Evolutionary conservation across 169 alveolate species (phyloP), one percentile per base, ranked within the genome.

Genomic region (Plasmodium vivax): DNA sequence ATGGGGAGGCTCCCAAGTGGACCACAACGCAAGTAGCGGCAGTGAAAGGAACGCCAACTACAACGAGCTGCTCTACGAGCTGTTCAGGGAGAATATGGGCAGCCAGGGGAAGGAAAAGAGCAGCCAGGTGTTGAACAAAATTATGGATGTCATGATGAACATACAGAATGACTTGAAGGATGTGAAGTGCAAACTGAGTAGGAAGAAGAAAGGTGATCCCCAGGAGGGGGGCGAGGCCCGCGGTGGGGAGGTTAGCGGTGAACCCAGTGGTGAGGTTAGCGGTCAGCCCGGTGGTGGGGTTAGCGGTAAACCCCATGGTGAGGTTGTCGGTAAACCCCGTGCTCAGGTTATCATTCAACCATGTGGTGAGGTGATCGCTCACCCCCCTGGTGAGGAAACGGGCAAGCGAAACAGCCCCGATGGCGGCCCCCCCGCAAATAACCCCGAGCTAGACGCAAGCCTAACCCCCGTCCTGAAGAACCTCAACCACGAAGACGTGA

Each of bases 131-230:
- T 36, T 87, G 8, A 87, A 56, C 6, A 75, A 87, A 87, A 75
- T 87, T 56, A 87, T 87, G 93, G 82, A 87, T 36, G 93, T 87
- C 19, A 87, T 87, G 93, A 87, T 87, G 73, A 87, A 87, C 36
- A 87, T 87, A 75, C 93, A 87, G 71, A 75, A 75, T 23, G 93
- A 87, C 56, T 87, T 87, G 82, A 87, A 87, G 68, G 93, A 87
- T 36, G 87, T 87, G 45, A 87, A 87, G 45, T 77, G 45, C n/a
- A 87, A 87, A 38, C 72, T 87, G 12, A 51, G 32, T 10, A 87
- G 27, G 45, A 87, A 85, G 62, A 75, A 85, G 19, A 68, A 51
- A 77, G 56, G 45, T 3, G 85, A 56, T 7, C 12, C 43, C n/a
- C 56, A 12, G 19, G 92, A 71, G 23, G 8, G 43, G 12, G 58